Evolutionary conservation across 1,284 basidiomycete genomes (phyloP).

Genomic region (Apiotrichum akiyoshidainum): DNA sequence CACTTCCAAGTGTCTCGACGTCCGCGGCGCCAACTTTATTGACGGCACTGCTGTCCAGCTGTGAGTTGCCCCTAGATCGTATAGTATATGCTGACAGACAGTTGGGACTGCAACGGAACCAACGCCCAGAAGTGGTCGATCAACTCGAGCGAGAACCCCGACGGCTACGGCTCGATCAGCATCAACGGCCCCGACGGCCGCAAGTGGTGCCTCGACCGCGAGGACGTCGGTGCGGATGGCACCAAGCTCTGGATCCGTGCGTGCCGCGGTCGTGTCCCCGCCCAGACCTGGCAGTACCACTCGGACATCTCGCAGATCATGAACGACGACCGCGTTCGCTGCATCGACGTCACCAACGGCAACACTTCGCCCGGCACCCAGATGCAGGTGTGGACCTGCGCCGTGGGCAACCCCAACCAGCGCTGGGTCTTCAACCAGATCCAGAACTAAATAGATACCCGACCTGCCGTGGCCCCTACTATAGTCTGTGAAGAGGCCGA

Average conservation of each 20-base stretch:
- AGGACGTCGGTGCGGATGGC: background rate
- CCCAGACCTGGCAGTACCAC: background rate
- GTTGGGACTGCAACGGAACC: no score
- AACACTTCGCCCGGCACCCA: conserved; percentile 10
- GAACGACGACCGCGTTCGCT: conserved; percentile 6
- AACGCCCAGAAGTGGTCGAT: no score
- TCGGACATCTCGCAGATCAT: background rate
- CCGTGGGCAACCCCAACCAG: conserved; percentile 26
- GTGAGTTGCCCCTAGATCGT: no score
- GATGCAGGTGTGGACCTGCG: conserved; percentile 27
- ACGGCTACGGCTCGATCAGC: background rate
- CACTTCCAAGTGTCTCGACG: no score
- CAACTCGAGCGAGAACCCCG: background rate
- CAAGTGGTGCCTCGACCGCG: background rate
- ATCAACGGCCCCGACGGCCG: background rate
- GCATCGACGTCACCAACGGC: conserved; percentile 27
- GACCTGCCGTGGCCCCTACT: background rate
- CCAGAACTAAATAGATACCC: no score
- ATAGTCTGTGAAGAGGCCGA: no score
- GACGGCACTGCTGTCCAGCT: no score
- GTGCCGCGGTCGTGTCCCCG: background rate
- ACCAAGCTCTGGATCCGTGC: background rate
- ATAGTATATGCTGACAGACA: no score
- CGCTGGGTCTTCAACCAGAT: conserved; percentile 9
- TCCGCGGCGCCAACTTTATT: no score